Conservation (phyloP, 2,329 filamentous ascomycete genomes). For the Cordyceps cateniannulata region DNA sequence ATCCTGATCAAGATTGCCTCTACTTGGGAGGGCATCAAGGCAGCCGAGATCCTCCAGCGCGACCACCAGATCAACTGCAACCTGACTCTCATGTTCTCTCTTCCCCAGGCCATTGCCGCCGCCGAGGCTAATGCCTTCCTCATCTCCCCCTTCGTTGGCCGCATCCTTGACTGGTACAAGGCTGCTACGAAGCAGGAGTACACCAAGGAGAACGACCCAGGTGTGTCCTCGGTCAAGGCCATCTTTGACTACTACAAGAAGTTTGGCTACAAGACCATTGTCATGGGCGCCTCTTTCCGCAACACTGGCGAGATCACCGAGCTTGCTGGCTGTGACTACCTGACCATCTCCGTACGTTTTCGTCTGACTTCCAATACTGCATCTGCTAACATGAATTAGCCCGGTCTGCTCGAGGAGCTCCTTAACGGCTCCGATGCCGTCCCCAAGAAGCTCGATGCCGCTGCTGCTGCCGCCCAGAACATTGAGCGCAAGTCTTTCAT, state of each 20-base stretch:
- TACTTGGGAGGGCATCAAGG: slow-evolving; percentile 99
- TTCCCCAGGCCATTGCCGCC: slow-evolving; percentile 87
- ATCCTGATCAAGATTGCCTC: slow-evolving; percentile 98
- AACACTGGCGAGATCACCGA: slow-evolving; percentile 96
- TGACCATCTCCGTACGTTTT: slow-evolving; percentile 82
- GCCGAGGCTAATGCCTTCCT: slow-evolving; percentile 95
- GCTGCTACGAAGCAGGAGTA: slow-evolving; percentile 90
- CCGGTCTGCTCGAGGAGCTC: slow-evolving; percentile 89
- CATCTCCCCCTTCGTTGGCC: slow-evolving; percentile 98
- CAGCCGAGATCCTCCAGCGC: slow-evolving; percentile 90
- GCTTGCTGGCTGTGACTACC: slow-evolving; percentile 95
- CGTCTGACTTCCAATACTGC: slow-evolving; percentile 15
- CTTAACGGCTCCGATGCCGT: slow-evolving; percentile 75
- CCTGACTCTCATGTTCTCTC: slow-evolving; percentile 97
- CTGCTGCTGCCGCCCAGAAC: slow-evolving; percentile 58
- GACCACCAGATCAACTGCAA: slow-evolving; percentile 98
- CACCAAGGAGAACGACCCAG: slow-evolving; percentile 82
- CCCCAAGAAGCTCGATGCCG: slow-evolving; percentile 85
- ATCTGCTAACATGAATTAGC: slow-evolving; percentile 41
- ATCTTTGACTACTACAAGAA: slow-evolving; percentile 99
- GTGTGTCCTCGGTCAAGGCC: slow-evolving; percentile 84
- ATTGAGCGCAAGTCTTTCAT: slow-evolving; percentile 89
- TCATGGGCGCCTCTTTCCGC: slow-evolving; percentile 99
- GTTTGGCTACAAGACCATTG: slow-evolving; percentile 96
- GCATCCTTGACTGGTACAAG: slow-evolving; percentile 99